Evolutionary conservation across 1,284 basidiomycete genomes (phyloP).

Genomic region (Marasmius fiardii): DNA sequence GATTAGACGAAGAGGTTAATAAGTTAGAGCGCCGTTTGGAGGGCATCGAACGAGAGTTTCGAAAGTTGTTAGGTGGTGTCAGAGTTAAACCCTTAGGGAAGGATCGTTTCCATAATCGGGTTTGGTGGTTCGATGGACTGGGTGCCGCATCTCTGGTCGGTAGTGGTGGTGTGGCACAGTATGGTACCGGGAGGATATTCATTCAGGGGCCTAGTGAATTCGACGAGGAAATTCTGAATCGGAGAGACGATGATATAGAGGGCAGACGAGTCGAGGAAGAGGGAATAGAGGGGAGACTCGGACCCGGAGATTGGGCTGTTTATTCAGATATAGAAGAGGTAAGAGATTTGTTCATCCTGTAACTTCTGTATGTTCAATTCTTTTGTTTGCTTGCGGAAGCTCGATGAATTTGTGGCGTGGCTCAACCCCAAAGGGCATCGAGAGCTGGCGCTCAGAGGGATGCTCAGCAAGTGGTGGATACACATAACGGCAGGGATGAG

Average conservation of each 20-base stretch:
- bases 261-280: conserved; percentile 70
- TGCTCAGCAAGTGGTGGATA: conserved; percentile 80
- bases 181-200: conserved; percentile 87
- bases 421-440: conserved; percentile 89
- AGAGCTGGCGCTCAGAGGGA: conserved; percentile 80
- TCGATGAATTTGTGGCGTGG: conserved; percentile 85
- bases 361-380: background rate
- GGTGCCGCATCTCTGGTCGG: conserved; percentile 78
- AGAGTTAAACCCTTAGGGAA: conserved; percentile 86
- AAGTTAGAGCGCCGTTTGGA: conserved; percentile 79
- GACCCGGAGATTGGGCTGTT: conserved; percentile 82
- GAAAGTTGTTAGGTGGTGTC: conserved; percentile 79
- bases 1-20: conserved; percentile 85
- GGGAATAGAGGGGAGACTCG: conserved; percentile 69
- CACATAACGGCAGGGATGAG: conserved; percentile 84
- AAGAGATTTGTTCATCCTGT: conserved; percentile 15
- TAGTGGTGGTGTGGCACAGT: conserved; percentile 71
- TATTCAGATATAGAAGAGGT: conserved; percentile 89
- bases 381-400: conserved; percentile 37
- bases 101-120: conserved; percentile 91
- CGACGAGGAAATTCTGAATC: conserved; percentile 66
- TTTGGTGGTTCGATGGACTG: conserved; percentile 99
- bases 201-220: conserved; percentile 84
- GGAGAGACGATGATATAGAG: conserved; percentile 56
- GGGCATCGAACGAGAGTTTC: conserved; percentile 89